Evolutionary conservation across 1,139 yeast species (phyloP).

Genomic region (Blastobotrys serpentis): DNA sequence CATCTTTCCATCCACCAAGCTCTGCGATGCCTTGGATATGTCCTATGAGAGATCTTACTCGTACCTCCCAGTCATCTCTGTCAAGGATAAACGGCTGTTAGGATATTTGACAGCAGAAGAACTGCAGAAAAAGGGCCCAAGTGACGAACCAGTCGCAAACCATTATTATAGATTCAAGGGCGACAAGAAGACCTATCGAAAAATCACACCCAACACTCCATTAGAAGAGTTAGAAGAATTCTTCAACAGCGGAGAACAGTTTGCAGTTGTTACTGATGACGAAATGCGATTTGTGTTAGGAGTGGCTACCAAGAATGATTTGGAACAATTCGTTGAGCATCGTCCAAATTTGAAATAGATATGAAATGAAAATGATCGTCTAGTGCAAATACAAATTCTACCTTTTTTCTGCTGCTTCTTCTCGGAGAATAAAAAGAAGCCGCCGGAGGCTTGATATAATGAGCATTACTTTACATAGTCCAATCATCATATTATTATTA

Average conservation of each 20-base stretch:
- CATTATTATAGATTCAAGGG: conserved; percentile 35
- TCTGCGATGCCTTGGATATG: conserved; percentile 46
- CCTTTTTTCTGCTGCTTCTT: no score
- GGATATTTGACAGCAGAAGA: conserved; percentile 58
- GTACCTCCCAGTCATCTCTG: conserved; percentile 57
- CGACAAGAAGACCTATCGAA: conserved; percentile 33
- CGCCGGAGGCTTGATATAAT: no score
- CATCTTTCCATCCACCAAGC: conserved; percentile 52
- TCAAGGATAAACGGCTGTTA: conserved; percentile 48
- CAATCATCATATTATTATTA: no score
- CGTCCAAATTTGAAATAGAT: conserved; percentile 41
- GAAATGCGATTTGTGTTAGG: conserved; percentile 59
- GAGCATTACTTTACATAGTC: no score
- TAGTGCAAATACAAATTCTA: no score
- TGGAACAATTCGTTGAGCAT: conserved; percentile 51
- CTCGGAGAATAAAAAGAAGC: no score
- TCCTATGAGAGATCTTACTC: conserved; percentile 60
- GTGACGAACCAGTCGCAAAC: conserved; percentile 41
- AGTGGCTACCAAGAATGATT: conserved; percentile 64
- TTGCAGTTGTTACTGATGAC: conserved; percentile 59
- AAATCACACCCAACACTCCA: conserved; percentile 58
- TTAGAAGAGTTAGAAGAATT: conserved; percentile 55
- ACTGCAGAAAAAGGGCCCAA: conserved; percentile 40
- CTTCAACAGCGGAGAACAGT: conserved; percentile 52
- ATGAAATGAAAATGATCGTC: no score